Evolutionary conservation across 108 stramenopile species (phyloP), one percentile per base, ranked within the genome.

Genomic region (Skeletonema costatum): DNA sequence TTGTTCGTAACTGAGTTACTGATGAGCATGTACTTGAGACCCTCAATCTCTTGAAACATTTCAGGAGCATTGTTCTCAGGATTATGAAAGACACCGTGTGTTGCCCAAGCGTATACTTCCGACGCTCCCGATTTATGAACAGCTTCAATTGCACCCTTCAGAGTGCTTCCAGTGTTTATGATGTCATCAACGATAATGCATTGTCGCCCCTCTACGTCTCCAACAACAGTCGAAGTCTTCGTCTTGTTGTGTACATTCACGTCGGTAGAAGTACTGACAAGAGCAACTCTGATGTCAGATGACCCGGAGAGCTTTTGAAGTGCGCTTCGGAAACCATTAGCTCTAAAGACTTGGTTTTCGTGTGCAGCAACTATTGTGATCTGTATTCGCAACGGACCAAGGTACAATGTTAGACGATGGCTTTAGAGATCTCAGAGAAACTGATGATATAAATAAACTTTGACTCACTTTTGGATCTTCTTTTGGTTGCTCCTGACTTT

Each of bases 141-240:
- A 64, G 81, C 82, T 29, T 86, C 62, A 9, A 93, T 83, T 44
- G 89, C 87, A 53, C 69, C 78, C 42, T 65, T 72, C 69, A 96
- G 68, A 12, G 95, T 96, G 19, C 82, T 81, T 17, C 95, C 95
- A 0, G 93, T 93, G 64, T 89, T 93, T 21, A 96, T 86, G 60
- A 96, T 93, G 75, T 96, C 95, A 74, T 96, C 95, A 51, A 96
- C 70, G 71, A 96, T 78, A 65, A 96, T 94, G 70, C 92, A 93
- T 32, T 90, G 91, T 38, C 89, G 90, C 32, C 88, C 91, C 32
- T 77, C 32, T 2, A 96, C 93, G 61, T 94, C 87, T 13, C 95
- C 95, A 32, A 96, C 64, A 17, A 85, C 39, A 17, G 75, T 51
- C 6, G 80, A 59, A 25, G 62, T 66, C 29, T 75, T 65, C 6